Conservation (phyloP, 208 protist genomes). For the Acanthamoeba culbertsoni region DNA sequence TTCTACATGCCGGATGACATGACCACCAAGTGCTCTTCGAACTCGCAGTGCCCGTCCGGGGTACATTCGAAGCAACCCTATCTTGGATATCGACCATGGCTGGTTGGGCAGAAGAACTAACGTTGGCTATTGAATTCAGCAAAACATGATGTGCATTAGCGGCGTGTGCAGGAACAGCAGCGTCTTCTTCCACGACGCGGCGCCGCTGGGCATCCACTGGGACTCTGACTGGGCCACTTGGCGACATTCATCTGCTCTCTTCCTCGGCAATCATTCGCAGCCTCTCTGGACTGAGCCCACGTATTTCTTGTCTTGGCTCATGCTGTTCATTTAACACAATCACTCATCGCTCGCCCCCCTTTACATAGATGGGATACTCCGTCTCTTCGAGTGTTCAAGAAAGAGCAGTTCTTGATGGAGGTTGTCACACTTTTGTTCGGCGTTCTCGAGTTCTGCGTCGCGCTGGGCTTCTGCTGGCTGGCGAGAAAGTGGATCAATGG, state of each 20-base stretch:
- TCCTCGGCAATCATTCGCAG: neutral
- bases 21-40: neutral
- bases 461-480: slow-evolving; percentile 30
- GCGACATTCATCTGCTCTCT: neutral
- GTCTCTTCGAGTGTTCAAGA: slow-evolving; percentile 3
- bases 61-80: neutral
- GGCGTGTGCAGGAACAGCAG: slow-evolving; percentile 2
- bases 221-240: neutral
- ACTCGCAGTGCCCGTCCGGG: neutral
- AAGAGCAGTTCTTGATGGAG: slow-evolving; percentile 17
- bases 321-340: neutral
- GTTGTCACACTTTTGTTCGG: neutral
- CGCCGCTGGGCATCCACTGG: neutral
- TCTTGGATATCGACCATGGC: neutral
- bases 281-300: slow-evolving; percentile 47
- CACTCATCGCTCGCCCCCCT: too few relatives aligned
- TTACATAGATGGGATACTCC: neutral
- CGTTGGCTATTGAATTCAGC: neutral
- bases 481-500: neutral
- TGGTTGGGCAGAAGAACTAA: too few relatives aligned
- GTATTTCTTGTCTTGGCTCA: neutral
- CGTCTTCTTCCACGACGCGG: slow-evolving; percentile 36
- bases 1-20: neutral
- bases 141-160: slow-evolving; percentile 11
- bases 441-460: neutral